phyloP scores from a whole-genome alignment of 2,329 filamentous ascomycete species.

The Juglanconis juglandina region DNA sequence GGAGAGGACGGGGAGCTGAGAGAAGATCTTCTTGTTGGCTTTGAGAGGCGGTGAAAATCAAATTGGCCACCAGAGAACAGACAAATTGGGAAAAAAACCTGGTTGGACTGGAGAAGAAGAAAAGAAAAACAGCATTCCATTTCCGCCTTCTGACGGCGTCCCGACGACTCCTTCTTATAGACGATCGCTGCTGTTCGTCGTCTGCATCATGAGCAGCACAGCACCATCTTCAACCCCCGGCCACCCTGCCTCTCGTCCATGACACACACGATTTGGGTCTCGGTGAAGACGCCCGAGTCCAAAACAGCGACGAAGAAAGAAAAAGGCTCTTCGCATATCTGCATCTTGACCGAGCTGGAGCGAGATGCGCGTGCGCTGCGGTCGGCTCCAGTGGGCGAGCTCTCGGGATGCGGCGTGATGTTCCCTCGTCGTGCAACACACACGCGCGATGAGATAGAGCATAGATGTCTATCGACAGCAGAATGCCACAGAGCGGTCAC shows the following conservation, averaged over 20 bases:
- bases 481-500: neutral
- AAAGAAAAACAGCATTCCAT: neutral
- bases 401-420: neutral
- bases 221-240: neutral
- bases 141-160: neutral
- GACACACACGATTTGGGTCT: neutral
- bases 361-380: no score
- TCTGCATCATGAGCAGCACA: neutral
- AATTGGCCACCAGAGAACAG: neutral
- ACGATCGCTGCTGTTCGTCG: neutral
- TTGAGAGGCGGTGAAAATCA: neutral
- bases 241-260: neutral
- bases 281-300: neutral
- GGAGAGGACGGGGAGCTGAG: neutral
- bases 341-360: neutral
- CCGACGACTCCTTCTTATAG: neutral
- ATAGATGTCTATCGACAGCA: neutral
- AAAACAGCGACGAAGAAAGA: neutral
- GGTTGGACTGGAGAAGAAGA: neutral
- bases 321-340: slow-evolving; percentile 4
- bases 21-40: neutral
- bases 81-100: neutral
- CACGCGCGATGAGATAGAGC: neutral
- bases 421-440: neutral
- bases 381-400: neutral